Evolutionary conservation across 495 filamentous ascomycete species (phyloP).

Genomic region (Aspergillus avenaceus): DNA sequence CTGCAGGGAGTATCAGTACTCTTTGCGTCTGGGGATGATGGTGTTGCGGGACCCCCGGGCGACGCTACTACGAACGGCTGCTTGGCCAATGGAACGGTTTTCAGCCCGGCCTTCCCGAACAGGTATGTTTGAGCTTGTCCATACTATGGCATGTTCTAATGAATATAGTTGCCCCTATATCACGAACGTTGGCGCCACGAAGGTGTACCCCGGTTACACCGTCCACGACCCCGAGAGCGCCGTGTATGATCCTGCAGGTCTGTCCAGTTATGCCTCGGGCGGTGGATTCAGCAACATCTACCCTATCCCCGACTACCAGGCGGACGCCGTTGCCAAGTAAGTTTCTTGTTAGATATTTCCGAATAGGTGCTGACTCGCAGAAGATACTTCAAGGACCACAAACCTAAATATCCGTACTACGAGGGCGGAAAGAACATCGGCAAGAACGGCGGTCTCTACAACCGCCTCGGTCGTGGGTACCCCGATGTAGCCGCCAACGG

Average conservation of each 20-base stretch:
- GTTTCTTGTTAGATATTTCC: too few species aligned
- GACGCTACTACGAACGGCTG: constrained; percentile 27
- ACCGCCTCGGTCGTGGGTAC: constrained; percentile 56
- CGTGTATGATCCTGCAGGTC: constrained; percentile 35
- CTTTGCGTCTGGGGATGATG: constrained; percentile 58
- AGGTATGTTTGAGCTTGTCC: too few species aligned
- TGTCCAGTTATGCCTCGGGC: constrained; percentile 48
- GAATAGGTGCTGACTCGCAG: too few species aligned
- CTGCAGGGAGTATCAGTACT: constrained; percentile 58
- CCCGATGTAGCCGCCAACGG: constrained; percentile 65
- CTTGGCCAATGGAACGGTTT: constrained; percentile 39
- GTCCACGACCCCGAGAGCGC: constrained; percentile 27
- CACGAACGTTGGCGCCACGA: constrained; percentile 49
- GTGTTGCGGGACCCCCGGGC: constrained; percentile 46
- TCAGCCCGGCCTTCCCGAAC: constrained; percentile 45
- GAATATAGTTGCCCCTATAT: constrained; percentile 43
- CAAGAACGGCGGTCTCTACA: constrained; percentile 51
- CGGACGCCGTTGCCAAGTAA: constrained; percentile 38
- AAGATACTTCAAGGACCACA: constrained; percentile 45
- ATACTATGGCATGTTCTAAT: not conserved
- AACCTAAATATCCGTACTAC: constrained; percentile 42
- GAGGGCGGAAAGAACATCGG: constrained; percentile 35
- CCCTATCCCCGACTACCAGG: constrained; percentile 54
- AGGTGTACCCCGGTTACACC: constrained; percentile 22
- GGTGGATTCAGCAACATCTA: constrained; percentile 74